Evolutionary conservation across 2,329 filamentous ascomycete species (phyloP), one percentile per base, ranked within the genome.

Genomic region (Hymenoscyphus linearis): DNA sequence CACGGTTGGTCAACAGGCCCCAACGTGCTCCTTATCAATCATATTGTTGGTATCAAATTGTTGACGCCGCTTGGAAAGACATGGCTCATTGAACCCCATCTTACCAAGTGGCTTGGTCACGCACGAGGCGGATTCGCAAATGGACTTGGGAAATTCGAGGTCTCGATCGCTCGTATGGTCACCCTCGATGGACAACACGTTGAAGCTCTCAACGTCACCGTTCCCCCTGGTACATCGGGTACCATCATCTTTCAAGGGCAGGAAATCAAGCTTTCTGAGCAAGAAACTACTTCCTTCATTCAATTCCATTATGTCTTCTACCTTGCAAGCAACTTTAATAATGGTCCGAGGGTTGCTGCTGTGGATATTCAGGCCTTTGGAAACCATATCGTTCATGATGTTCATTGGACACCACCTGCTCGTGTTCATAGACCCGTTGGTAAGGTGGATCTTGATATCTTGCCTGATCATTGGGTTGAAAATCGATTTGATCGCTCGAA

Each of bases 1-100:
- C 79, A 81, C 66, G 78, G 79, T 13, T 81, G 79, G 79, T 74
- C 77, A 13, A 74, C 75, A 0, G 79, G 79, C 1, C 79, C 79
- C 14, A 79, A 78, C 1, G 76, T 74, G 16, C 76, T 78, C 2
- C 67, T 81, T 57, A 78, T 75, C 4, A 75, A 78, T 64, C 73
- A 74, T 18, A 70, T 79, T 34, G 68, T 80, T 3, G 79, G 79
- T 2, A 71, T 81, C 16, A 66, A 64, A 60, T 67, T 79, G 14
- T 70, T 71, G 2, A 70, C 68, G 7, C 72, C 71, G 4, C 69
- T 73, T 27, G 76, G 76, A 0, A 70, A 71, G 55, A 72, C 68
- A 14, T 78, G 76, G 74, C 62, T 66, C 35, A 74, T 78, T 18
- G 71, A 73, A 60, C 76, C 76, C 18, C 78, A n/a, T 72, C 72